These are phyloP conservation scores for Castanospermum australe DNA, from an alignment of 306 rosid species.

Conservation along the genomic window DNA sequence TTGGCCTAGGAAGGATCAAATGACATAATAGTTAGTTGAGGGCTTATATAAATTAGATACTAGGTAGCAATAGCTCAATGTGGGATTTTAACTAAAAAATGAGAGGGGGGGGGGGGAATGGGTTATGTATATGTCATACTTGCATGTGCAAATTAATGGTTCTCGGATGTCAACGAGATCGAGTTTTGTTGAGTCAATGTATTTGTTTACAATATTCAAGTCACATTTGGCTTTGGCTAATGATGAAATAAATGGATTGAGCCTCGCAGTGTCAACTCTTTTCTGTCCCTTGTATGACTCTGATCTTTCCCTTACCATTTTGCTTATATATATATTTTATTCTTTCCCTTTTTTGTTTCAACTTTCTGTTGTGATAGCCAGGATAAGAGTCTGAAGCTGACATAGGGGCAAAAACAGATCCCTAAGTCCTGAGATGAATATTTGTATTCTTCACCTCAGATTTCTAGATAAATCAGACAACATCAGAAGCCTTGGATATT, in stretches of 20 bases:
- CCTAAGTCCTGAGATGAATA: neutral
- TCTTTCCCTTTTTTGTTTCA: too few species aligned
- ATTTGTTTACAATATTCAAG: neutral
- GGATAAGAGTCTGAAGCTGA: neutral
- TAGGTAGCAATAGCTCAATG: neutral
- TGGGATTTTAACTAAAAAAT: neutral
- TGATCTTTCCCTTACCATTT: neutral
- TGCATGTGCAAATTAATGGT: slow-evolving; percentile 36
- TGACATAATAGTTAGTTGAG: neutral
- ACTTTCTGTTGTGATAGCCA: neutral
- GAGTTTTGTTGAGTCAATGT: neutral
- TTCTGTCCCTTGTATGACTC: neutral
- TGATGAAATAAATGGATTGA: neutral
- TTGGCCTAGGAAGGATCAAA: neutral
- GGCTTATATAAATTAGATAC: too few species aligned
- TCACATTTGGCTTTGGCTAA: slow-evolving; percentile 1
- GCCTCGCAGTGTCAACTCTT: neutral
- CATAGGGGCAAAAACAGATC: neutral
- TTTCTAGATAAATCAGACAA: slow-evolving; percentile 6
- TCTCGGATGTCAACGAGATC: slow-evolving; percentile 17
- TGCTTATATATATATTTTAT: neutral
- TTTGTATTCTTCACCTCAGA: neutral
- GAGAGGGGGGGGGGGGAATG: too few species aligned
- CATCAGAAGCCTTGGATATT: neutral
- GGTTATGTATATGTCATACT: slow-evolving; percentile 17